Base-by-base conservation (phyloP, 176 grass and related monocot genomes). In the Bothriochloa decipiens region DNA sequence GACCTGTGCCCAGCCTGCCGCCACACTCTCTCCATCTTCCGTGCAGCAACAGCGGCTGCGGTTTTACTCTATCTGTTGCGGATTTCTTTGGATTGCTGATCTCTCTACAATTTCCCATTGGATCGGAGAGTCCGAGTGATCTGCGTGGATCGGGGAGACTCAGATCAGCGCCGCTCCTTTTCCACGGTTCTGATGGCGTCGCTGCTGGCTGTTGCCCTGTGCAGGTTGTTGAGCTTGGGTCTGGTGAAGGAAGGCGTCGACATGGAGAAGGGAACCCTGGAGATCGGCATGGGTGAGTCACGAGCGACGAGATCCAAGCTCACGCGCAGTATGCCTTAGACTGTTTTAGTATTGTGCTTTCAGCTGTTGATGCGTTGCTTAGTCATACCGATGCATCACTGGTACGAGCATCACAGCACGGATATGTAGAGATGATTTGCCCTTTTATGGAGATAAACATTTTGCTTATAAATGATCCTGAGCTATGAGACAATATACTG, bases 211-310 rank as follows among this genome's bases (percentile, higher is more conserved):
- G 72, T 60, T 67, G 3, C 58, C 65, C 4, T 75, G 57, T 71
- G 60, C 81, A 91, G 94, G 71, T 90, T 84, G 68, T 52, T 75
- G 28, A 96, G 55, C 62, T 94, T 99, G 96, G 88, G 85, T 83
- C 84, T 91, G 64, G 88, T 86, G 72, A 97, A 97, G 79, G 86
- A 88, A 11, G 65, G 52, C 40, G 53, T 5, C 29, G 89, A 94
- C 68, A 79, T 94, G 92, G 92, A 94, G 89, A 89, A 91, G 73
- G 92, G 89, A 65, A 88, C 83, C 68, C 42, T 94, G 61, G 89
- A 94, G 89, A 94, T 94, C 78, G 90, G 93, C 87, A 92, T 95
- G 72, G 93, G 93, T 95, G 86, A 83, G 85, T 82, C 7, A 5
- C 60, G 41, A 37, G 50, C 11, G 20, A 41, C 26, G 47, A 70